Evolutionary conservation across 2,329 filamentous ascomycete genomes (phyloP).

Genomic region (Epichloe brachyelytri): DNA sequence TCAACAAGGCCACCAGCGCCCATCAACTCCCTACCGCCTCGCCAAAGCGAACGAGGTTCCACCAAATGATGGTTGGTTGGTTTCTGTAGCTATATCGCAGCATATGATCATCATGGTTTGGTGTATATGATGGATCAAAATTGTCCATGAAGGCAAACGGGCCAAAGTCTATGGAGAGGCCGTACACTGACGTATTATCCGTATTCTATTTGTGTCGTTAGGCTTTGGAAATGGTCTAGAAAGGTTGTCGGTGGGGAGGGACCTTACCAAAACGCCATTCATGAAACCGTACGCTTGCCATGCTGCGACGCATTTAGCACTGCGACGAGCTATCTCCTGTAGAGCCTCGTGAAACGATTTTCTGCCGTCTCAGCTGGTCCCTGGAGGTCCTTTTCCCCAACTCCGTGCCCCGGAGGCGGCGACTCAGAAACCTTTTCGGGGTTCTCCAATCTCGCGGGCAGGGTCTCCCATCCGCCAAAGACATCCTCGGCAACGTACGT

Average conservation of each 20-base stretch:
- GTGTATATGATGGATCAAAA: conserved; percentile 88
- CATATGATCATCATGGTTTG: conserved; percentile 87
- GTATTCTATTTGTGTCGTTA: conserved; percentile 49
- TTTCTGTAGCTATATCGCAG: conserved; percentile 86
- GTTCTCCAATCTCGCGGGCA: conserved; percentile 49
- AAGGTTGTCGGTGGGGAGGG: not conserved
- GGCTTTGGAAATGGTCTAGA: conserved; percentile 1
- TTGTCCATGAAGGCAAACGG: conserved; percentile 97
- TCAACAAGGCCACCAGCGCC: conserved; percentile 66
- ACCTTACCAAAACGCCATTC: conserved; percentile 66
- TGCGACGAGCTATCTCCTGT: conserved; percentile 78
- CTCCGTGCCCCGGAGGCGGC: conserved; percentile 32
- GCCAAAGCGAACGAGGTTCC: conserved; percentile 87
- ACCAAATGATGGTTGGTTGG: conserved; percentile 95
- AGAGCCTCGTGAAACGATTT: conserved; percentile 79
- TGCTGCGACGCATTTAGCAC: conserved; percentile 74
- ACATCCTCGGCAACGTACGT: conserved; percentile 82
- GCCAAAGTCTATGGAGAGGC: conserved; percentile 85
- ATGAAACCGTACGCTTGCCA: conserved; percentile 99
- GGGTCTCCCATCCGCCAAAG: conserved; percentile 73
- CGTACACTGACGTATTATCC: conserved; percentile 87
- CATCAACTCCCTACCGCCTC: conserved; percentile 83
- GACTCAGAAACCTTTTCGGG: conserved; percentile 33
- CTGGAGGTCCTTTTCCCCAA: conserved; percentile 48
- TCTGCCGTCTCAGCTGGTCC: conserved; percentile 56